Percentiles rank a stretch among this genome's conserved stretches.
Conservation (phyloP, 768 basidiomycete genomes). For the Russula abietina region DNA sequence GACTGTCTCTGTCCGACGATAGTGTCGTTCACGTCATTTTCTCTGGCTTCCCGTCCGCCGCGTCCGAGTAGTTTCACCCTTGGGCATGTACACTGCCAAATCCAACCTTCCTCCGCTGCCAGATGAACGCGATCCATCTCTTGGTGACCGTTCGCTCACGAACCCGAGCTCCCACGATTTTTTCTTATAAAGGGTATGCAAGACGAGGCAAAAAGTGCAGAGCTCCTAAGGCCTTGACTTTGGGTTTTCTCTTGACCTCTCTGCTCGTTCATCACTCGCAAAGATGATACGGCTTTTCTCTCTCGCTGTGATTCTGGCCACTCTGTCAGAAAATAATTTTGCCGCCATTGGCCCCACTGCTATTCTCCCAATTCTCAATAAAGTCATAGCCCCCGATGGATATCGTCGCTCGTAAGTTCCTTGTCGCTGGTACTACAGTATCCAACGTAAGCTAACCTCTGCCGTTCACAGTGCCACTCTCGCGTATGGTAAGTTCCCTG, state of each 20-base stretch:
- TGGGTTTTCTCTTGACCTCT: neutral
- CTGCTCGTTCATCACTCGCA: neutral
- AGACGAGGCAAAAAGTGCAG: neutral
- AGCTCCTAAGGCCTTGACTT: neutral
- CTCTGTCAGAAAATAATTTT: neutral
- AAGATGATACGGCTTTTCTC: slow-evolving; percentile 1
- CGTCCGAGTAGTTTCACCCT: neutral
- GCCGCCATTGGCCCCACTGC: slow-evolving; percentile 26
- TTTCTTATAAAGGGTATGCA: neutral
- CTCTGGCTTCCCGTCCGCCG: neutral
- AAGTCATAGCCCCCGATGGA: slow-evolving; percentile 27
- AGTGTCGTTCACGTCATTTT: neutral
- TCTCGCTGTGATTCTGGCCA: slow-evolving; percentile 3
- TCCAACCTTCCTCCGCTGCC: neutral
- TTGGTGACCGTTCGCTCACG: neutral
- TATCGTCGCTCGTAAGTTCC: slow-evolving; percentile 21
- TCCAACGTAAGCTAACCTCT: neutral
- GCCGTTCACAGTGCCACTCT: slow-evolving; percentile 1
- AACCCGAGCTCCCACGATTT: too few relatives aligned
- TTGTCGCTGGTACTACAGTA: neutral
- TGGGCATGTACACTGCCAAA: neutral
- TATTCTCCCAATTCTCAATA: slow-evolving; percentile 23
- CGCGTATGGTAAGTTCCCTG: slow-evolving; percentile 6
- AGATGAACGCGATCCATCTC: neutral
- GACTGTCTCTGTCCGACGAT: neutral